Evolutionary conservation across 345 rosid species (phyloP).

Genomic region (Brassica rapa): DNA sequence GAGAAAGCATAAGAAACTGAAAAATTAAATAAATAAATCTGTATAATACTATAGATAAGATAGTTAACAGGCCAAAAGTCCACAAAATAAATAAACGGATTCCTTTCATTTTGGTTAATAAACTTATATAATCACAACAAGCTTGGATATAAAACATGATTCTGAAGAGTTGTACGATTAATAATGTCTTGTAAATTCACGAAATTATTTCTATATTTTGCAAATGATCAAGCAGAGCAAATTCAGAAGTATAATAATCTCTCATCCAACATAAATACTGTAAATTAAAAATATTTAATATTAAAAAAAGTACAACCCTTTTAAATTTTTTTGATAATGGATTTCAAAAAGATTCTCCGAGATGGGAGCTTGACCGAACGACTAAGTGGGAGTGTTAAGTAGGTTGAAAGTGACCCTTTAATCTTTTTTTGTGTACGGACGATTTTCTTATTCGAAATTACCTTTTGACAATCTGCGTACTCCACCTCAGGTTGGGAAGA

Average conservation of each 20-base stretch:
- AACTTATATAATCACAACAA: background rate
- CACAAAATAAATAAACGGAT: background rate
- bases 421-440: conserved; percentile 20
- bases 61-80: background rate
- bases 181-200: background rate
- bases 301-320: conserved; percentile 17
- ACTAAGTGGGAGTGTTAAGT: conserved; percentile 38
- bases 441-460: background rate
- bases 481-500: conserved; percentile 26
- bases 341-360: conserved; percentile 31
- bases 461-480: conserved; percentile 17
- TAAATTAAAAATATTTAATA: background rate
- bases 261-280: background rate
- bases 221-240: background rate
- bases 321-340: background rate
- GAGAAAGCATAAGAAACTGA: background rate
- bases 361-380: conserved; percentile 38
- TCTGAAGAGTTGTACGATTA: background rate
- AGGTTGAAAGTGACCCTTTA: conserved; percentile 36
- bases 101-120: background rate
- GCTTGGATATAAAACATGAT: background rate
- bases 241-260: background rate
- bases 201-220: background rate
- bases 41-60: background rate
- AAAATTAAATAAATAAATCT: background rate